Evolutionary conservation across 2,329 filamentous ascomycete genomes (phyloP).

Genomic region (Epichloe coenophiala): DNA sequence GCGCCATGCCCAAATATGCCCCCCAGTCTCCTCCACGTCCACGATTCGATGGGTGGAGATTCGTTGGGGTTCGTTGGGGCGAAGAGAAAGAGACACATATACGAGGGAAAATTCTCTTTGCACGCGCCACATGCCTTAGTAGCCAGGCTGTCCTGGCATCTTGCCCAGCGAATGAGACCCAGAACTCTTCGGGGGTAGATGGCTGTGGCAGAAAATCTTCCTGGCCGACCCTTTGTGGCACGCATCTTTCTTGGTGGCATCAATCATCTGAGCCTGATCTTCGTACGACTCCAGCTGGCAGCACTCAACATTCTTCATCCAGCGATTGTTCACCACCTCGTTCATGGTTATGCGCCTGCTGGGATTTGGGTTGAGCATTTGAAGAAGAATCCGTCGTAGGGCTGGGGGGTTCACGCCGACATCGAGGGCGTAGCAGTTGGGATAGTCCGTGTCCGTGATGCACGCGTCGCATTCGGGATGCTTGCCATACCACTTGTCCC

Average conservation of each 20-base stretch:
- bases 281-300: slow-evolving; percentile 62
- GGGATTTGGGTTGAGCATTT: slow-evolving; percentile 75
- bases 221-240: slow-evolving; percentile 27
- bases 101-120: background rate
- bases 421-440: slow-evolving; percentile 53
- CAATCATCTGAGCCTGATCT: slow-evolving; percentile 46
- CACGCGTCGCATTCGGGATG: slow-evolving; percentile 27
- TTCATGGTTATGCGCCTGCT: slow-evolving; percentile 54
- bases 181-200: slow-evolving; percentile 34
- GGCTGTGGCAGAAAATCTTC: slow-evolving; percentile 46
- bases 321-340: slow-evolving; percentile 56
- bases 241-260: slow-evolving; percentile 43
- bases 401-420: slow-evolving; percentile 52
- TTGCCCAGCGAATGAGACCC: slow-evolving; percentile 36
- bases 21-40: no score
- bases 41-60: no score
- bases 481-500: slow-evolving; percentile 52
- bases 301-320: slow-evolving; percentile 63
- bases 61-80: no score
- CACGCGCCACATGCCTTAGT: slow-evolving; percentile 18
- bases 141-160: slow-evolving; percentile 43
- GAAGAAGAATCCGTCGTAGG: slow-evolving; percentile 57
- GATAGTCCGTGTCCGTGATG: slow-evolving; percentile 48
- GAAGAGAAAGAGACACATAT: background rate
- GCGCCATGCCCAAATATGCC: background rate